Percentiles rank a stretch among this genome's conserved stretches.
phyloP scores from a whole-genome alignment of 371 early-diverging fungal species.

The Circinella umbellata region DNA sequence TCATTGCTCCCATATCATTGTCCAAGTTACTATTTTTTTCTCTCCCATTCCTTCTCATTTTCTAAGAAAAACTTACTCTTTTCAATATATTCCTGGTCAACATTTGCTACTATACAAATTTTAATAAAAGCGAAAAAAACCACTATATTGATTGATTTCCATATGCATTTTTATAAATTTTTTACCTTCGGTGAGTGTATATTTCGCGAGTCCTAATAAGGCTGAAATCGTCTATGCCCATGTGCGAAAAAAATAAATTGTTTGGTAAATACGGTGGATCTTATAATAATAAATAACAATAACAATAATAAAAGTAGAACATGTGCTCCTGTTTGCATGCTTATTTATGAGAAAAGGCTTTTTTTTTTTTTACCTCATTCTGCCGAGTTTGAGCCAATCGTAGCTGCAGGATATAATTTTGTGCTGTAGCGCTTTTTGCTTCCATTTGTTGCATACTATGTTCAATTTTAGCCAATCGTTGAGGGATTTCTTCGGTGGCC shows the following conservation, averaged over 20 bases:
- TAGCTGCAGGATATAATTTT: conserved; percentile 8
- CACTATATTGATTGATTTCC: too few relatives aligned
- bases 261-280: neutral
- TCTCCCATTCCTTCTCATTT: too few relatives aligned
- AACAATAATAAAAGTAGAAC: too few relatives aligned
- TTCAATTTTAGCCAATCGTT: conserved; percentile 5
- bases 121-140: neutral
- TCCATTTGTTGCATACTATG: conserved; percentile 2
- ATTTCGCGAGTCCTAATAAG: conserved; percentile 1
- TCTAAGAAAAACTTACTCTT: neutral
- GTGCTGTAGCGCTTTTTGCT: neutral
- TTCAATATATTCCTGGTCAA: neutral
- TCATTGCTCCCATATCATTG: too few relatives aligned
- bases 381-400: conserved; percentile 9
- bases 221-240: neutral
- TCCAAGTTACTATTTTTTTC: too few relatives aligned
- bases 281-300: too few relatives aligned
- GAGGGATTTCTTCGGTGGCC: neutral
- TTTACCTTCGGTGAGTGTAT: neutral
- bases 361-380: conserved; percentile 3
- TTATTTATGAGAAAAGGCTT: neutral
- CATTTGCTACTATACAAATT: neutral
- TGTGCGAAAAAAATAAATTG: neutral
- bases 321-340: too few relatives aligned
- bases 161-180: too few relatives aligned